phyloP scores from a whole-genome alignment of 2,329 filamentous ascomycete genomes.

The Ascochyta viciae-villosae region DNA sequence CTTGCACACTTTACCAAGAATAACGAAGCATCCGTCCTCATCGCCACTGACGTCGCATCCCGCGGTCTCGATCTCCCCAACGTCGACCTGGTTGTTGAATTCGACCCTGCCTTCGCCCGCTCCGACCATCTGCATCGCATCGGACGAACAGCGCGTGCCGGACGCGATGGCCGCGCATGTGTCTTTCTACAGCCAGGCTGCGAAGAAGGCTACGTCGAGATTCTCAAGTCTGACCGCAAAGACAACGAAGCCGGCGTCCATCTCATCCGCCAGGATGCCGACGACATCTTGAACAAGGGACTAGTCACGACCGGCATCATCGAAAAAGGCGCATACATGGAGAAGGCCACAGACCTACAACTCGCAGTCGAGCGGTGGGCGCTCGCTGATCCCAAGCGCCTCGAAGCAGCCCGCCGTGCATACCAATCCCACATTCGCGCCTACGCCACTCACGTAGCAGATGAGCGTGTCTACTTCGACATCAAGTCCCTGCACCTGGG shows the following conservation, averaged over 20 bases:
- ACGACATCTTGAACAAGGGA: slow-evolving; percentile 72
- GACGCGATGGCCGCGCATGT: slow-evolving; percentile 82
- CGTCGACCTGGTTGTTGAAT: slow-evolving; percentile 93
- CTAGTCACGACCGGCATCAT: slow-evolving; percentile 55
- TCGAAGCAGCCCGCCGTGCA: slow-evolving; percentile 82
- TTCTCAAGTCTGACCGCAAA: slow-evolving; percentile 75
- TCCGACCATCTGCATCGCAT: slow-evolving; percentile 95
- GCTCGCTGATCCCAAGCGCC: slow-evolving; percentile 68
- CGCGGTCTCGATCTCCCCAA: slow-evolving; percentile 95
- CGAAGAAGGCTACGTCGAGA: slow-evolving; percentile 87
- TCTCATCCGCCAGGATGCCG: slow-evolving; percentile 67
- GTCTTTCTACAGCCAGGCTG: slow-evolving; percentile 90
- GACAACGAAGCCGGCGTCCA: slow-evolving; percentile 64
- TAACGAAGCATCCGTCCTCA: slow-evolving; percentile 77
- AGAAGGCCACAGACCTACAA: slow-evolving; percentile 71
- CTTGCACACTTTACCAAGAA: slow-evolving; percentile 79
- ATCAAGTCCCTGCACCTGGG: slow-evolving; percentile 90
- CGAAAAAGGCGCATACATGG: slow-evolving; percentile 65
- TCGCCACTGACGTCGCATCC: slow-evolving; percentile 95
- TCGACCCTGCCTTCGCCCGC: slow-evolving; percentile 91
- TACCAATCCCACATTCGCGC: slow-evolving; percentile 93
- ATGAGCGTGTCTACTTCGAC: slow-evolving; percentile 86
- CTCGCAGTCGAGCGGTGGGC: slow-evolving; percentile 71
- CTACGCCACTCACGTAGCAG: slow-evolving; percentile 90
- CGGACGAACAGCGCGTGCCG: slow-evolving; percentile 91